phyloP scores from a whole-genome alignment of 2,329 filamentous ascomycete species.

The Xylaria sp. region DNA sequence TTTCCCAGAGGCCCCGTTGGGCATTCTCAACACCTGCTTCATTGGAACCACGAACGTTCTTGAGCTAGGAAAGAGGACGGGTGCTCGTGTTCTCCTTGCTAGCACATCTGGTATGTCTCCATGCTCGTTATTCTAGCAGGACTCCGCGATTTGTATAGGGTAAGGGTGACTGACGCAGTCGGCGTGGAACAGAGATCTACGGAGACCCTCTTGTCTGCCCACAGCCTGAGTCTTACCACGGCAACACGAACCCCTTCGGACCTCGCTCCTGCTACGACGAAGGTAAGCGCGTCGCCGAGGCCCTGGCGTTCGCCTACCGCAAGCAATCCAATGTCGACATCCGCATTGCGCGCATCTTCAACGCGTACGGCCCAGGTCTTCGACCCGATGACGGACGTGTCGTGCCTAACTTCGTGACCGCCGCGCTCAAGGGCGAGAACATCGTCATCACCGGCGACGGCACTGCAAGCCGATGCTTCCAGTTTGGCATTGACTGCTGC shows the following conservation, averaged over 20 bases:
- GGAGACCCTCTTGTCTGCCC: constrained; percentile 2
- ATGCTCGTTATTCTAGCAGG: not conserved
- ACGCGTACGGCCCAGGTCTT: not conserved
- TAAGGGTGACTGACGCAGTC: not conserved
- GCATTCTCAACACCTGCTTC: constrained; percentile 1
- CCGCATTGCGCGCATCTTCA: not conserved
- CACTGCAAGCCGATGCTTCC: not conserved
- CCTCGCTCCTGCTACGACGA: constrained; percentile 2
- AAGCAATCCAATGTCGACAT: not conserved
- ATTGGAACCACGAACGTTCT: not conserved
- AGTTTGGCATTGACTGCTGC: not conserved
- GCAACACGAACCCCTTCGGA: not conserved
- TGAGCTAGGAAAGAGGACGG: not conserved
- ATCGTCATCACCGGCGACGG: not conserved
- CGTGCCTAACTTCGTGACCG: not conserved
- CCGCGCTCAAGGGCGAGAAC: not conserved
- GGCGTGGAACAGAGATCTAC: not conserved
- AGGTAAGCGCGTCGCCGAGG: not conserved
- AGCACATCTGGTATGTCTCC: not conserved
- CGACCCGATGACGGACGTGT: constrained; percentile 2
- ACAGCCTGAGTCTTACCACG: not conserved
- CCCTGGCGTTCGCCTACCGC: not conserved
- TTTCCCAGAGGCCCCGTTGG: not conserved
- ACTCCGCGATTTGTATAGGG: not conserved
- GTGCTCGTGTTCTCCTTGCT: not conserved